Conservation (phyloP, 2,329 filamentous ascomycete species). For the Xylariaceae sp. region DNA sequence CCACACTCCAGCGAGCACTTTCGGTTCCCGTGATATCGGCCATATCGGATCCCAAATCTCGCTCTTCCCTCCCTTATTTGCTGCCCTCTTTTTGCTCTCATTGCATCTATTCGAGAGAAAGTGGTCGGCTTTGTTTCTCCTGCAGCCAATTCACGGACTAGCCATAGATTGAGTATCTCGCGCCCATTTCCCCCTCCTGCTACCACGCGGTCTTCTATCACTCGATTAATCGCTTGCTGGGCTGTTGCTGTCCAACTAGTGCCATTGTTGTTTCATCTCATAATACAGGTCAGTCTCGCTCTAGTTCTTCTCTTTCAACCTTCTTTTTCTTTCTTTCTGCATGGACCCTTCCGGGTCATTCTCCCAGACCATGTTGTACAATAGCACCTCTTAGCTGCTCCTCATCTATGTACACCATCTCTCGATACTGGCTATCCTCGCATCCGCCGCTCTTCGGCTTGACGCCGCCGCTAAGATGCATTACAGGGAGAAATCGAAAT, state of each 20-base stretch:
- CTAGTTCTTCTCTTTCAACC: constrained; percentile 19
- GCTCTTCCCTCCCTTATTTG: constrained; percentile 29
- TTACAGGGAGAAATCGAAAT: constrained; percentile 42
- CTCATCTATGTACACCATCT: constrained; percentile 25
- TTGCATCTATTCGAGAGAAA: constrained; percentile 29
- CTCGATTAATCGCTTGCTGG: too few species aligned
- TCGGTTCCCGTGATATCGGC: constrained; percentile 27
- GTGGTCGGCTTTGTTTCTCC: constrained; percentile 29
- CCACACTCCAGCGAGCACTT: constrained; percentile 21
- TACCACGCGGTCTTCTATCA: constrained; percentile 33
- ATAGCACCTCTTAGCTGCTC: constrained; percentile 26
- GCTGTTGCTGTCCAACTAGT: constrained; percentile 19
- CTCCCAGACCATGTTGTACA: constrained; percentile 33
- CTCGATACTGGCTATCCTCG: constrained; percentile 24
- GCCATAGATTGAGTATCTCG: constrained; percentile 28
- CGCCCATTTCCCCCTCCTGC: constrained; percentile 28
- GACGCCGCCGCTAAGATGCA: constrained; percentile 47
- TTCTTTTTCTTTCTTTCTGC: constrained; percentile 22
- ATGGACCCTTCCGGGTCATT: constrained; percentile 37
- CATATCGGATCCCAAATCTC: constrained; percentile 28
- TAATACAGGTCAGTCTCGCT: constrained; percentile 34
- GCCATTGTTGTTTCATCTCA: constrained; percentile 28
- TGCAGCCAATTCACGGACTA: constrained; percentile 28
- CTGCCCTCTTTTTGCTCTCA: constrained; percentile 26
- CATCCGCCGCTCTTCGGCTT: constrained; percentile 27